A percentile compares a stretch with the other conserved stretches of the same genome.
phyloP scores from a whole-genome alignment of 192 early-diverging fungal genomes.

The Coemansia asiatica region DNA sequence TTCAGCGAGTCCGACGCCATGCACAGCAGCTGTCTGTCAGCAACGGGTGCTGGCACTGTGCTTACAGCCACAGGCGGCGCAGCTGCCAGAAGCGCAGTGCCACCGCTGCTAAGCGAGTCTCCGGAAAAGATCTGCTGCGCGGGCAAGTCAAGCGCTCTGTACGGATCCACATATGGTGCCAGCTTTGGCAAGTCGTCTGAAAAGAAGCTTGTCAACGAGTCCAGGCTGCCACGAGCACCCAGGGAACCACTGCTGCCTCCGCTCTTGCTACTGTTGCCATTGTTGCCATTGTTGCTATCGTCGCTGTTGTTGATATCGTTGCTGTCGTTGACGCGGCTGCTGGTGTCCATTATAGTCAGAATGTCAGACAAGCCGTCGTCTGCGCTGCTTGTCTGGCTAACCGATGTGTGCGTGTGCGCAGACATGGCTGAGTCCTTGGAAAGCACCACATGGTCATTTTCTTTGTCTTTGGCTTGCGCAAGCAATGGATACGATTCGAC shows the following conservation, averaged over 20 bases:
- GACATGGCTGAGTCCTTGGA: neutral
- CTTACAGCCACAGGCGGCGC: neutral
- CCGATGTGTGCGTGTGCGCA: neutral
- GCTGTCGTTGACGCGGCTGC: neutral
- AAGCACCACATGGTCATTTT: neutral
- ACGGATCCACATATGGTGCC: conserved; percentile 35
- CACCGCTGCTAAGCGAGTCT: neutral
- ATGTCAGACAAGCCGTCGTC: neutral
- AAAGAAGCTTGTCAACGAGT: conserved; percentile 8
- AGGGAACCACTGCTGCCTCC: conserved; percentile 3
- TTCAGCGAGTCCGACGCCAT: conserved; percentile 16
- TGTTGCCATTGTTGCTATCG: conserved; percentile 1
- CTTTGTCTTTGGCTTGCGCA: neutral
- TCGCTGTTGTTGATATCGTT: neutral
- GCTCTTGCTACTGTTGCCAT: neutral
- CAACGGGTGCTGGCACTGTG: neutral
- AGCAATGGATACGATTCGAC: conserved; percentile 6
- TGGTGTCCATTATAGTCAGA: neutral
- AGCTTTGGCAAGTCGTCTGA: conserved; percentile 6
- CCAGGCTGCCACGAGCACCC: neutral
- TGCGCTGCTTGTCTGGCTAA: neutral
- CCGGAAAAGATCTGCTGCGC: neutral
- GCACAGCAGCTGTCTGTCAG: conserved; percentile 14
- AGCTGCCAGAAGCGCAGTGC: neutral
- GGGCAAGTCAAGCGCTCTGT: conserved; percentile 16